Base-by-base conservation (phyloP, 148 eudicot genomes). In the Fagopyrum tataricum region DNA sequence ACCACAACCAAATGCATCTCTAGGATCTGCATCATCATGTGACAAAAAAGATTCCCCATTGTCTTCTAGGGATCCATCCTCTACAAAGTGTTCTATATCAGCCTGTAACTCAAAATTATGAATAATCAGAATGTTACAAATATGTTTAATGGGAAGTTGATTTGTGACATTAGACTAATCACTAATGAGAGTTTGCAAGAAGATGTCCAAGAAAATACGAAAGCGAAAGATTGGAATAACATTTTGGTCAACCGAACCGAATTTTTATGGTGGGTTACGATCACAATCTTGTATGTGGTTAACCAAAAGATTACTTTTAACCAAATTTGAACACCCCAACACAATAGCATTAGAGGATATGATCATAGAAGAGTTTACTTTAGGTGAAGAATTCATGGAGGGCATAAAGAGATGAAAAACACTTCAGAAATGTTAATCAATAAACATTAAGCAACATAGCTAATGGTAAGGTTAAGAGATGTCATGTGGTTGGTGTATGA, bases 41-140 rank as follows among this genome's bases (percentile, higher is more conserved):
- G 97, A 90, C 77, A 92, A 87, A 83, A 92, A 90, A 68, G 97
- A 92, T 83, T 92, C 96, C 10, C 90, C 96, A 12, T 92, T 92
- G 75, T 92, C 97, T 71, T 92, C 97, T 64, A 92, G 85, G 78
- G 96, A 84, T 77, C 91, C 97, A 82, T 92, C 97, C 66, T 92
- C 97, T 84, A 92, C 96, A 73, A 90, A 87, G 58, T 87, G 91
- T 67, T 88, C 97, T 84, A 92, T 85, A 70, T 92, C 97, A 90
- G 87, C 91, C 86, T 88, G 96, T 82, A 84, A 80, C 74, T 66
- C 90, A 78, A 90, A 78, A 64, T 39, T 39, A 5, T 37, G 69
- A 64, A 64, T 37, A 42, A 5, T 61, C 56, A 51, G 15, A 13
- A 51, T 51, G 56, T 51, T 51, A 51, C 3, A 17, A 15, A 39